phyloP scores from a whole-genome alignment of 2,329 filamentous ascomycete species.

The Claviceps sp. region DNA sequence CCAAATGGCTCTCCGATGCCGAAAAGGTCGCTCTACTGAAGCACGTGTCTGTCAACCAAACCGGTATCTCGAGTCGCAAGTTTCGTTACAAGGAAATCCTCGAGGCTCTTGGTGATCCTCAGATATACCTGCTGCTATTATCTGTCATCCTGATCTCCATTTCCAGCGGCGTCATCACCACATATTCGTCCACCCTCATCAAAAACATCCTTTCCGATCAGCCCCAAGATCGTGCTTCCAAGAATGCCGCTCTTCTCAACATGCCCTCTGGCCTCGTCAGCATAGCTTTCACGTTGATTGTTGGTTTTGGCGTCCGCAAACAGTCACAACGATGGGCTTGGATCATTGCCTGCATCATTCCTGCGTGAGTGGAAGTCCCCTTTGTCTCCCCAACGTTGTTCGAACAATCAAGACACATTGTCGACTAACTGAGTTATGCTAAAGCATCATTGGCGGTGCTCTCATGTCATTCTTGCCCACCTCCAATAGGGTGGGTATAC shows the following conservation, averaged over 20 bases:
- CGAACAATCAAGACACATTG: not conserved
- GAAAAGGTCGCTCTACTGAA: slow-evolving; percentile 37
- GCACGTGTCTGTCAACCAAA: slow-evolving; percentile 44
- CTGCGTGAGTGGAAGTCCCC: slow-evolving; percentile 21
- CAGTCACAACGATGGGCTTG: slow-evolving; percentile 36
- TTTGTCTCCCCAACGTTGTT: not conserved
- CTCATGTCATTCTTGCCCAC: slow-evolving; percentile 39
- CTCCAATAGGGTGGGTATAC: slow-evolving; percentile 30
- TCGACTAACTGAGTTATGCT: not conserved
- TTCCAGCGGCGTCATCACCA: slow-evolving; percentile 40
- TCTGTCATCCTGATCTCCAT: slow-evolving; percentile 35
- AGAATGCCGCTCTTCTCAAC: slow-evolving; percentile 36
- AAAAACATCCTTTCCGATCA: slow-evolving; percentile 28
- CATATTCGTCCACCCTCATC: slow-evolving; percentile 41
- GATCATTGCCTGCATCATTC: slow-evolving; percentile 33
- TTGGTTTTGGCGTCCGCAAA: slow-evolving; percentile 32
- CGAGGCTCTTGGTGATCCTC: slow-evolving; percentile 38
- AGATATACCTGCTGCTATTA: slow-evolving; percentile 35
- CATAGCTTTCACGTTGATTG: slow-evolving; percentile 37
- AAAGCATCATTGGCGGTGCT: slow-evolving; percentile 32
- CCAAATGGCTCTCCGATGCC: slow-evolving; percentile 29
- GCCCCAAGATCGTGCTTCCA: slow-evolving; percentile 14
- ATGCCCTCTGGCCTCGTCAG: slow-evolving; percentile 39
- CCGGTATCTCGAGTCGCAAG: slow-evolving; percentile 39
- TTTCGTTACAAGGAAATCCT: slow-evolving; percentile 39